Conservation (phyloP, 2,329 filamentous ascomycete species). For the Aureobasidium leucospermi region DNA sequence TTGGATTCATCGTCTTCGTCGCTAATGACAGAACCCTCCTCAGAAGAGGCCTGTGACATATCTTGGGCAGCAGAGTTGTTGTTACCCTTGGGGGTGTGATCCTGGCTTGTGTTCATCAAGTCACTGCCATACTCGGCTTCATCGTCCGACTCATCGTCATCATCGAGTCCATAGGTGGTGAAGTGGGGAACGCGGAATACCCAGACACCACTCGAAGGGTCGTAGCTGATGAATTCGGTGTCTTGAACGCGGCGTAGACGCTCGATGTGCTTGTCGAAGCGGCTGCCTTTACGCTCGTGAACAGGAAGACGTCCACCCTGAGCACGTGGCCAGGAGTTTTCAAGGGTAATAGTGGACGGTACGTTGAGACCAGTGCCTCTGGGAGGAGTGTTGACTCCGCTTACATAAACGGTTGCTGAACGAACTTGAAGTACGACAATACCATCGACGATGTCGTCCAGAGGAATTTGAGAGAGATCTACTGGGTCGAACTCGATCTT, state of each 20-base stretch:
- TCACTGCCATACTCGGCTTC: slow-evolving; percentile 11
- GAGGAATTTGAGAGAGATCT: slow-evolving; percentile 69
- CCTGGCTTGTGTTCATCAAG: slow-evolving; percentile 2
- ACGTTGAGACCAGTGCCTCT: slow-evolving; percentile 87
- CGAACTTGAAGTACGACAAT: slow-evolving; percentile 72
- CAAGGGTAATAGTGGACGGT: slow-evolving; percentile 75
- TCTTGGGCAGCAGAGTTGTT: slow-evolving; percentile 13
- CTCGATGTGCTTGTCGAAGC: slow-evolving; percentile 73
- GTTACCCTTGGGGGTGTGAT: slow-evolving; percentile 16
- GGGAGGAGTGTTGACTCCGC: slow-evolving; percentile 68
- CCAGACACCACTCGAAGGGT: slow-evolving; percentile 76
- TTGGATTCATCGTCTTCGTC: slow-evolving; percentile 32
- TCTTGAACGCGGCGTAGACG: slow-evolving; percentile 71
- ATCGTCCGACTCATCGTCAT: slow-evolving; percentile 51
- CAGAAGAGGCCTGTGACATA: slow-evolving; percentile 19
- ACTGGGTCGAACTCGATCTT: slow-evolving; percentile 76
- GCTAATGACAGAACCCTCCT: slow-evolving; percentile 31
- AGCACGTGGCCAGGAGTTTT: slow-evolving; percentile 86
- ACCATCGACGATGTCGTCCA: slow-evolving; percentile 70
- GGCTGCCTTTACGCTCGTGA: slow-evolving; percentile 54
- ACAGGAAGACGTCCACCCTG: slow-evolving; percentile 50
- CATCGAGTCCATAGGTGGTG: slow-evolving; percentile 86
- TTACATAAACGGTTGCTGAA: slow-evolving; percentile 79
- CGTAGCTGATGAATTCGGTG: slow-evolving; percentile 77
- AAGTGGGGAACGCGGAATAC: slow-evolving; percentile 92